Conservation (phyloP, 192 early-diverging fungal genomes). For the Dimargaris verticillata region DNA sequence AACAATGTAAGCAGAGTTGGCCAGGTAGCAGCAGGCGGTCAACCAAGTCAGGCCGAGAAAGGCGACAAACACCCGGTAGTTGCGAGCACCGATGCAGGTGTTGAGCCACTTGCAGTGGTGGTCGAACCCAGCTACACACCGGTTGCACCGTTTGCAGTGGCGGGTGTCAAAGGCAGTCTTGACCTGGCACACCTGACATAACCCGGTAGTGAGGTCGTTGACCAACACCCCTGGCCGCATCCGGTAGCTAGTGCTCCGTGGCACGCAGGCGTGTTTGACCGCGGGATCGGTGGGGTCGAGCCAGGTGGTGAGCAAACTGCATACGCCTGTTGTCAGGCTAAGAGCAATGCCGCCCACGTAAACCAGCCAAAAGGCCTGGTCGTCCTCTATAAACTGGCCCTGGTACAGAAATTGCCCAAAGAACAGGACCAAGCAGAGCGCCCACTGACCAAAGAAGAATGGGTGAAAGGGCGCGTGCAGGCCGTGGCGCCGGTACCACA, state of each 20-base stretch:
- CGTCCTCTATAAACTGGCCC: slow-evolving; percentile 14
- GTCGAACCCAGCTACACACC: slow-evolving; percentile 28
- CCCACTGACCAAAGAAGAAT: slow-evolving; percentile 24
- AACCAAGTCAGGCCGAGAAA: slow-evolving; percentile 16
- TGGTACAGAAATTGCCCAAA: slow-evolving; percentile 13
- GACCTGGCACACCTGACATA: slow-evolving; percentile 24
- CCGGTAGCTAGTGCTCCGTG: slow-evolving; percentile 18
- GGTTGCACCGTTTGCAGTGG: slow-evolving; percentile 33
- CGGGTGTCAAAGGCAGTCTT: slow-evolving; percentile 13
- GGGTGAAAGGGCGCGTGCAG: slow-evolving; percentile 27
- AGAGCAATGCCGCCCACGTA: slow-evolving; percentile 13
- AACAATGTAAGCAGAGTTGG: slow-evolving; percentile 13
- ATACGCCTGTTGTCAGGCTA: slow-evolving; percentile 11
- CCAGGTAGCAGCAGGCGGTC: slow-evolving; percentile 17
- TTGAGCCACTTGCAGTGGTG: slow-evolving; percentile 29
- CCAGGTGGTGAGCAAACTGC: slow-evolving; percentile 14
- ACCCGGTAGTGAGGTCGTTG: slow-evolving; percentile 15
- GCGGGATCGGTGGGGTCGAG: slow-evolving; percentile 20
- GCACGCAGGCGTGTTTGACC: neutral
- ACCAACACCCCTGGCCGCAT: slow-evolving; percentile 21
- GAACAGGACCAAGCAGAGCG: slow-evolving; percentile 11
- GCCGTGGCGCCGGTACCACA: slow-evolving; percentile 26
- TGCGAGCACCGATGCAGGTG: slow-evolving; percentile 22
- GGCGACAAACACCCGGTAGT: slow-evolving; percentile 26
- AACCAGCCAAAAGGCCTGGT: slow-evolving; percentile 12